Conservation (phyloP, 148 eudicot species). For the Tetragonia tetragonoides region DNA sequence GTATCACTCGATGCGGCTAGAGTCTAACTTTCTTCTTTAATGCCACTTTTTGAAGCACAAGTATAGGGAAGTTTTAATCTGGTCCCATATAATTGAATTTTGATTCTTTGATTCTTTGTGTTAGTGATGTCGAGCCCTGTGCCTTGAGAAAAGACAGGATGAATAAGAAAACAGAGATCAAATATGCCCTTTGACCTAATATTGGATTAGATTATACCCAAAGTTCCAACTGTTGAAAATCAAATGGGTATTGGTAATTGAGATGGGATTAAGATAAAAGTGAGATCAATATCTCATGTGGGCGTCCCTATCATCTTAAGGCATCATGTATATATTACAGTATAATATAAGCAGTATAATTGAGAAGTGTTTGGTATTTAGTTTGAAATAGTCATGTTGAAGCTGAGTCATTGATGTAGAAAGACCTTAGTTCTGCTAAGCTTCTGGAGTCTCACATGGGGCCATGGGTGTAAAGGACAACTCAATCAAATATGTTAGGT, state of each 20-base stretch:
- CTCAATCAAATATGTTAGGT: slow-evolving; percentile 25
- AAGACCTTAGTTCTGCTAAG: slow-evolving; percentile 28
- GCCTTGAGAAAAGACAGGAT: neutral
- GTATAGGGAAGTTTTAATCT: neutral
- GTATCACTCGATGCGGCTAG: no score
- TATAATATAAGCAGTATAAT: neutral
- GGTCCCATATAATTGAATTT: neutral
- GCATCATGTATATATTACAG: no score
- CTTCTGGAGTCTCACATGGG: slow-evolving; percentile 34
- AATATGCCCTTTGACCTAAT: neutral
- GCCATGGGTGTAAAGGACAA: slow-evolving; percentile 15
- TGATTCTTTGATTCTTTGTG: no score
- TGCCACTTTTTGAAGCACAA: no score
- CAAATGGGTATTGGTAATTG: neutral
- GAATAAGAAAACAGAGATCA: no score
- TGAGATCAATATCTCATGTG: slow-evolving; percentile 26
- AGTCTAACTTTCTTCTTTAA: neutral
- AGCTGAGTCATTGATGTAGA: slow-evolving; percentile 30
- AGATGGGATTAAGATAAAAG: slow-evolving; percentile 6
- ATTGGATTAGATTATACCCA: neutral
- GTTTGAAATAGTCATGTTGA: slow-evolving; percentile 29
- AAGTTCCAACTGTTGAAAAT: neutral
- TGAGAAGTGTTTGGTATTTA: slow-evolving; percentile 6
- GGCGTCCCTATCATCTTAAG: slow-evolving; percentile 16
- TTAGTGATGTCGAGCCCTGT: neutral